Percentiles rank a stretch among this genome's conserved stretches.
Evolutionary conservation across 768 basidiomycete species (phyloP).

Genomic region (Cystofilobasidium macerans): DNA sequence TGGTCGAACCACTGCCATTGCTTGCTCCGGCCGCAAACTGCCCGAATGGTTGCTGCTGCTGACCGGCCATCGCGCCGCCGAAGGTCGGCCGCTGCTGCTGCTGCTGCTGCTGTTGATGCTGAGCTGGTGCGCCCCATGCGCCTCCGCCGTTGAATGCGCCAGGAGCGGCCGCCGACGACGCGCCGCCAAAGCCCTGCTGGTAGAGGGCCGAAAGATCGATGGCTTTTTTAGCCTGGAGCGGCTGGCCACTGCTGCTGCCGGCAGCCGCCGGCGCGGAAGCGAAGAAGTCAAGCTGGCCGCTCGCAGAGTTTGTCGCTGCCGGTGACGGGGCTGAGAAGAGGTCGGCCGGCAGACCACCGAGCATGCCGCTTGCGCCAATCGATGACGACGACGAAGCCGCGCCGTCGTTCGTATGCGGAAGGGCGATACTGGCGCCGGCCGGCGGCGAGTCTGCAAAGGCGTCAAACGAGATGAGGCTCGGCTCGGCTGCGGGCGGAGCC

Average conservation of each 20-base stretch:
- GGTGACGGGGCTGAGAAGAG: slow-evolving; percentile 23
- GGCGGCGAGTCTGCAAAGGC: slow-evolving; percentile 34
- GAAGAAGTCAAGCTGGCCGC: slow-evolving; percentile 1
- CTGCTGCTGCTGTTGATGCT: not conserved
- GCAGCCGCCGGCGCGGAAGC: not conserved
- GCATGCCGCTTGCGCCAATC: slow-evolving; percentile 19
- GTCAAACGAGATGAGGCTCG: slow-evolving; percentile 39
- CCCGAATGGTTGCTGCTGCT: slow-evolving; percentile 10
- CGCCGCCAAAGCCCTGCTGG: slow-evolving; percentile 2
- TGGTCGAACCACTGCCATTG: not conserved
- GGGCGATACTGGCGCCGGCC: not conserved
- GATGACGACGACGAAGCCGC: not conserved
- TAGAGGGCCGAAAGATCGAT: slow-evolving; percentile 22
- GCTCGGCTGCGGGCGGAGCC: slow-evolving; percentile 15
- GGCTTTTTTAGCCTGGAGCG: not conserved
- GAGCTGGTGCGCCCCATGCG: not conserved
- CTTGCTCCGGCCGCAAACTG: not conserved
- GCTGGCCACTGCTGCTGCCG: slow-evolving; percentile 15
- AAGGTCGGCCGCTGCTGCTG: not conserved
- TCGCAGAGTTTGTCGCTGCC: not conserved
- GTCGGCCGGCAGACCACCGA: slow-evolving; percentile 37
- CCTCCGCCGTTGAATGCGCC: not conserved
- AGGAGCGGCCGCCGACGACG: not conserved
- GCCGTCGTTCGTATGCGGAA: not conserved
- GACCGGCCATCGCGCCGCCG: not conserved